Evolutionary conservation across 108 stramenopile genomes (phyloP).

Genomic region (Aurantiochytrium sp.): DNA sequence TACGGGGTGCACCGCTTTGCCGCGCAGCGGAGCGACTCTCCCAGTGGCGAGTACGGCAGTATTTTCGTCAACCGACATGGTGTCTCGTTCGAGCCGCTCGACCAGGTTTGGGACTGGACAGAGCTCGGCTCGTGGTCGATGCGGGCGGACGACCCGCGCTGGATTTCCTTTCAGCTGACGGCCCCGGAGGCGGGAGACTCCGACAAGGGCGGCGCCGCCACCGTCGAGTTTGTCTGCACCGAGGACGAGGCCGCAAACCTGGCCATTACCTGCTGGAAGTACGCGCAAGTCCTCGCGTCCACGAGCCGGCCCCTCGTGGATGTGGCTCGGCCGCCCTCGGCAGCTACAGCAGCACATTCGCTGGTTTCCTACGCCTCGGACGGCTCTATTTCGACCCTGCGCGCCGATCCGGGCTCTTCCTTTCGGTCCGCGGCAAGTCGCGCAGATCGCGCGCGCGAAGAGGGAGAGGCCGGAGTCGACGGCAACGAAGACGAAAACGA

Average conservation of each 20-base stretch:
- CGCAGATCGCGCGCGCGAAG: neutral
- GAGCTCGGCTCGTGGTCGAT: neutral
- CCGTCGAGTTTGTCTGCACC: neutral
- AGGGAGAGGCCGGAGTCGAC: neutral
- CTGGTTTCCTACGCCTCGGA: neutral
- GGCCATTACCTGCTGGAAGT: neutral
- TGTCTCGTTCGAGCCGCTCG: neutral
- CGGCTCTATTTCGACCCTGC: neutral
- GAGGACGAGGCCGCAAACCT: neutral
- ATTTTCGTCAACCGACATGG: neutral
- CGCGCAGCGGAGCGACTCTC: neutral
- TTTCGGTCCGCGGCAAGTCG: neutral
- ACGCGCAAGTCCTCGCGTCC: neutral
- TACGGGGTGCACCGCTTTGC: neutral
- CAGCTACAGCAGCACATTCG: neutral
- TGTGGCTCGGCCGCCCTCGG: neutral
- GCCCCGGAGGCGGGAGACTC: neutral
- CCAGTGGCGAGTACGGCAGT: neutral
- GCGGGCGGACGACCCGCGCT: neutral
- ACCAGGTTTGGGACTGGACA: neutral
- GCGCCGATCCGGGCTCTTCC: neutral
- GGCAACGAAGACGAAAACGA: too few species aligned
- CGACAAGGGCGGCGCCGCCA: neutral
- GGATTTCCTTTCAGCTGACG: neutral
- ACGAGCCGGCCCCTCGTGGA: neutral